These are phyloP conservation scores for Phytopythium delawarense DNA, from an alignment of 352 stramenopile genomes.

Conservation along the genomic window DNA sequence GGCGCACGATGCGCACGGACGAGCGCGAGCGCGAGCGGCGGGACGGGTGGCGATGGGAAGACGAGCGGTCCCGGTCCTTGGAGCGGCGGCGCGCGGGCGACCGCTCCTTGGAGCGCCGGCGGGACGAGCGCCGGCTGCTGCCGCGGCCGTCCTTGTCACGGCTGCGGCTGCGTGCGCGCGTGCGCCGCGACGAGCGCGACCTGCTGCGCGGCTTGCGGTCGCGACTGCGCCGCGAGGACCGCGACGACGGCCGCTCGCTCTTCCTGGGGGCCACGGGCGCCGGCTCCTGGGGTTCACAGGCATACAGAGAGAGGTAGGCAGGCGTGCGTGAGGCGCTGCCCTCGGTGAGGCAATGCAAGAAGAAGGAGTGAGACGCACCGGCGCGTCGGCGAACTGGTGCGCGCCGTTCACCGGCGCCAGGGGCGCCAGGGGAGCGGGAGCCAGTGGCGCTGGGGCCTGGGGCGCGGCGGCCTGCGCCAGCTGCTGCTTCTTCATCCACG, in stretches of 20 bases:
- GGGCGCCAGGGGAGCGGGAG: conserved; percentile 10
- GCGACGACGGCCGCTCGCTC: conserved; percentile 15
- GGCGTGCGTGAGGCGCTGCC: not conserved
- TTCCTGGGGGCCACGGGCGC: conserved; percentile 21
- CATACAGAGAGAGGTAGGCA: not conserved
- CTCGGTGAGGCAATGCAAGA: not conserved
- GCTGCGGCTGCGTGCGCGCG: conserved; percentile 27
- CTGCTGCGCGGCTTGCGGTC: conserved; percentile 29
- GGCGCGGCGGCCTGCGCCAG: conserved; percentile 11
- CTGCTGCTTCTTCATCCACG: conserved; percentile 88
- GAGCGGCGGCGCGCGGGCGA: conserved; percentile 20
- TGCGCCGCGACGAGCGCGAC: conserved; percentile 35
- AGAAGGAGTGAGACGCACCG: conserved; percentile 23
- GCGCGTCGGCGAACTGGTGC: conserved; percentile 55
- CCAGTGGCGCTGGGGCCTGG: conserved; percentile 1
- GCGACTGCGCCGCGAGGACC: conserved; percentile 34
- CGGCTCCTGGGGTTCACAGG: conserved; percentile 1
- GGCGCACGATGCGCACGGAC: conserved; percentile 38
- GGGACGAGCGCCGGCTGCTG: conserved; percentile 24
- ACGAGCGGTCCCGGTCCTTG: conserved; percentile 32
- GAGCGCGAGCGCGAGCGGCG: conserved; percentile 35
- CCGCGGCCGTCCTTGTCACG: conserved; percentile 16
- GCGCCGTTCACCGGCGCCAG: conserved; percentile 8
- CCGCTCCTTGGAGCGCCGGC: conserved; percentile 21
- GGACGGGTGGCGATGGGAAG: conserved; percentile 24